Conservation (phyloP, 768 basidiomycete genomes). For the Royoungia palumana region DNA sequence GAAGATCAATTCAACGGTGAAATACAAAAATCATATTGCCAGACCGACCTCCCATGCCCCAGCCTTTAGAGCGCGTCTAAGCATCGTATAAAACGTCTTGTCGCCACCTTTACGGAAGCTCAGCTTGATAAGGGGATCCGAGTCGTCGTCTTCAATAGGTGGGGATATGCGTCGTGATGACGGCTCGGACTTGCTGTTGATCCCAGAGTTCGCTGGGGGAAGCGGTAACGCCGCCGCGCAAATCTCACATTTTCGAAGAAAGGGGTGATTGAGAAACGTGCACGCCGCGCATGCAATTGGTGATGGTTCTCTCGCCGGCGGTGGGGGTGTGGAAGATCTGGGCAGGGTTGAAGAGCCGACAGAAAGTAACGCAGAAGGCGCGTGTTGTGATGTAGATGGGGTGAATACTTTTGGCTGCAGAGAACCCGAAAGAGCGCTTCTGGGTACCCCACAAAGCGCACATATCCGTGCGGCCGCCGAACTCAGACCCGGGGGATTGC, state of each 20-base stretch:
- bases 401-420: conserved; percentile 30
- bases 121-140: conserved; percentile 59
- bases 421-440: conserved; percentile 35
- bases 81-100: conserved; percentile 70
- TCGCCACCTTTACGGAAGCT: conserved; percentile 93
- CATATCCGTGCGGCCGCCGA: conserved; percentile 69
- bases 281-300: conserved; percentile 76
- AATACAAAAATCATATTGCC: not conserved
- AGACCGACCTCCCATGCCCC: conserved; percentile 71
- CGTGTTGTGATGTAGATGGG: conserved; percentile 39
- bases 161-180: conserved; percentile 62
- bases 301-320: conserved; percentile 18
- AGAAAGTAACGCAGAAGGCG: conserved; percentile 34
- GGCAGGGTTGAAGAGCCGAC: conserved; percentile 18
- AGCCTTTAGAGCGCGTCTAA: conserved; percentile 66
- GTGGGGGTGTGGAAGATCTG: conserved; percentile 20
- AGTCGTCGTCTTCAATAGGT: conserved; percentile 23
- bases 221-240: conserved; percentile 69
- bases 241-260: conserved; percentile 75
- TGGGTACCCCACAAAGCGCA: conserved; percentile 77
- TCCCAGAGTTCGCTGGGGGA: conserved; percentile 13
- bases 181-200: conserved; percentile 56
- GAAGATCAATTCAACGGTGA: not conserved
- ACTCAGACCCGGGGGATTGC: conserved; percentile 74
- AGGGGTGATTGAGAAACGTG: conserved; percentile 88